Evolutionary conservation across 495 filamentous ascomycete genomes (phyloP).

Genomic region (Hypoxylon fuscum): DNA sequence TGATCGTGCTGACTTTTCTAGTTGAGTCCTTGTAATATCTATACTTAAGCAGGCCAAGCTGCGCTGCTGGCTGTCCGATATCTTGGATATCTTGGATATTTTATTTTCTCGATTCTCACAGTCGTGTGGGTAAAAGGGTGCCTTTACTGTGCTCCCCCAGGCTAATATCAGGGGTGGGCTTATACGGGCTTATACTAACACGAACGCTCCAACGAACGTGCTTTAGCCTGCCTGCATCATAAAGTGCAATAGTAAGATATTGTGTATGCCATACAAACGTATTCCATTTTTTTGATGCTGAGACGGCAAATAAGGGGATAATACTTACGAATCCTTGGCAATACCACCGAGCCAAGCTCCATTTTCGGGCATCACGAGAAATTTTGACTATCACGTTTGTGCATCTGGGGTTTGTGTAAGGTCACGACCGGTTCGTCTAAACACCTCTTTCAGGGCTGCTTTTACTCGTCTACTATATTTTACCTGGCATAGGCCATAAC

Average conservation of each 20-base stretch:
- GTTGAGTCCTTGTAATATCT: slow-evolving; percentile 1
- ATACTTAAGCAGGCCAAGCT: slow-evolving; percentile 21
- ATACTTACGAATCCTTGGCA: slow-evolving; percentile 22
- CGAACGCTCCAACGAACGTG: background rate
- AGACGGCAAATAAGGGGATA: slow-evolving; percentile 24
- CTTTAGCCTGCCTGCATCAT: background rate
- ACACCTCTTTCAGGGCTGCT: slow-evolving; percentile 6
- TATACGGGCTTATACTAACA: slow-evolving; percentile 10
- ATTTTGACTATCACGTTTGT: slow-evolving; percentile 23
- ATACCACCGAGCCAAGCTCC: slow-evolving; percentile 29
- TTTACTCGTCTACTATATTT: slow-evolving; percentile 2
- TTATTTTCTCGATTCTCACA: background rate
- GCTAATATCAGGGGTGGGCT: slow-evolving; percentile 12
- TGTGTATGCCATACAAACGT: background rate
- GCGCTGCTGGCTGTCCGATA: slow-evolving; percentile 15
- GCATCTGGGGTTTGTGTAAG: slow-evolving; percentile 11
- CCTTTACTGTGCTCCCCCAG: background rate
- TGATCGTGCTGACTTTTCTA: slow-evolving; percentile 13
- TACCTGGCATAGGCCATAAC: slow-evolving; percentile 15
- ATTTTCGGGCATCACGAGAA: slow-evolving; percentile 20
- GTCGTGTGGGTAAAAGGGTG: slow-evolving; percentile 13
- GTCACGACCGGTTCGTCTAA: slow-evolving; percentile 18
- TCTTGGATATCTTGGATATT: too few species aligned
- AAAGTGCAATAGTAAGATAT: slow-evolving; percentile 15
- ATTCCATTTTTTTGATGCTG: slow-evolving; percentile 17